A percentile compares a stretch with the other conserved stretches of the same genome.
These are phyloP conservation scores for Fagus crenata DNA, from an alignment of 306 rosid genomes.

Conservation along the genomic window DNA sequence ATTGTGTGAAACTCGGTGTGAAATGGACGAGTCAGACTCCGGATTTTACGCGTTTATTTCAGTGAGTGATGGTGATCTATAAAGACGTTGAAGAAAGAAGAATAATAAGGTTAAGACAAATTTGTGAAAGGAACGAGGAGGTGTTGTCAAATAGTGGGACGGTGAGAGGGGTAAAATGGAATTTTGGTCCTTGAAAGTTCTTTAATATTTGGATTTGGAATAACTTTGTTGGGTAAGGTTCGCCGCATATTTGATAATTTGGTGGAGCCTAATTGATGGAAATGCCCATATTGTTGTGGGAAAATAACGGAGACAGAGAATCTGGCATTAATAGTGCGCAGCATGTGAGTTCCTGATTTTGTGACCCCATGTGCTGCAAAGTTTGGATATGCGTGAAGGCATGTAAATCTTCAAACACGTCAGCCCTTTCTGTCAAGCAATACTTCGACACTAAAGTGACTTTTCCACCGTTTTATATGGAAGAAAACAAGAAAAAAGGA, in stretches of 20 bases:
- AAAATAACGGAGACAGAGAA: constrained; percentile 39
- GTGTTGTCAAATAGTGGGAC: not conserved
- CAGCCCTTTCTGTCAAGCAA: no score
- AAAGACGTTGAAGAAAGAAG: constrained; percentile 21
- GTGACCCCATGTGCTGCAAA: constrained; percentile 20
- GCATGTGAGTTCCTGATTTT: constrained; percentile 29
- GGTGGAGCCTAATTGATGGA: not conserved
- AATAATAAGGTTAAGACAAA: constrained; percentile 39
- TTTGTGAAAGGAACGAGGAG: constrained; percentile 29
- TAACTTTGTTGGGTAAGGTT: constrained; percentile 1
- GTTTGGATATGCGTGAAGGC: no score
- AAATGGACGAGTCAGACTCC: not conserved
- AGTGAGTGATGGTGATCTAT: not conserved
- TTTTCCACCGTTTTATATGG: no score
- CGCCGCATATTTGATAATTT: constrained; percentile 34
- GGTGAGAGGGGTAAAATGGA: constrained; percentile 33
- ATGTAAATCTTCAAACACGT: no score
- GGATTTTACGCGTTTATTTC: not conserved
- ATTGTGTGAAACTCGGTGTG: constrained; percentile 22
- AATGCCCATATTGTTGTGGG: constrained; percentile 6
- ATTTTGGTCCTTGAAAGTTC: not conserved
- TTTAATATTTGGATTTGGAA: not conserved
- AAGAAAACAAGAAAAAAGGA: no score
- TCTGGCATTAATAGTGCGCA: not conserved
- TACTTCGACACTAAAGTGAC: no score